Evolutionary conservation across 2,329 filamentous ascomycete genomes (phyloP), one percentile per base, ranked within the genome.

Genomic region (Ceratocystis ficicola): DNA sequence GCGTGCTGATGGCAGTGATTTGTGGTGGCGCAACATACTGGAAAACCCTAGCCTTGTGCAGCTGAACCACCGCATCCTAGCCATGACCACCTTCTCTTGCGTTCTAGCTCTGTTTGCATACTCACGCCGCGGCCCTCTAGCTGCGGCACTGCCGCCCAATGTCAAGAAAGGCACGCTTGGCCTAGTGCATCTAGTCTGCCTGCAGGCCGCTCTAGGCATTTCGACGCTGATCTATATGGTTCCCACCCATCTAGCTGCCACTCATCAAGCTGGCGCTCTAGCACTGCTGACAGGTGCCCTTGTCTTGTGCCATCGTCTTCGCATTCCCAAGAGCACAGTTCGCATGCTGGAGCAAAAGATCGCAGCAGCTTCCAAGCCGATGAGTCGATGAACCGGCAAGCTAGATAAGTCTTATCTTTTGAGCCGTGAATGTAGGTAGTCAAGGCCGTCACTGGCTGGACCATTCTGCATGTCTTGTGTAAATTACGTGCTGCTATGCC

Each of bases 21-120:
- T 97, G 20, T 91, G 88, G 85, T 99, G 94, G 94, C 86, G 94
- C 72, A 99, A 99, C 77, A 88, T 95, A 81, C 86, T 97, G 44
- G 94, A 97, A 79, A 99, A 99, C 77, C 95, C 94, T 2, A 92
- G 89, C 17, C 84, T 95, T 30, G 95, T 97, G 1, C 95, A 99
- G 77, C 84, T 99, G 57, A 90, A 99, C 76, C 94, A 99, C 79
- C 87, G 95, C 57, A 89, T 95, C 71, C 81, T 97, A 44, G 95
- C 94, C 67, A 90, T 87, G 60, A 91, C 90, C 17, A 96, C 93
- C 0, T 95, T 96, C 75, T 87, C 84, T 64, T 83, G 88, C 69
- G 84, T 97, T 68, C 78, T 95, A 69, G 81, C 85, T 3, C 81
- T 99, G 8, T 95, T 87, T 75, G 83, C 83, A n/a, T 97, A 92